phyloP scores from a whole-genome alignment of 1,139 yeast genomes.

The Taiozyma sp. region DNA sequence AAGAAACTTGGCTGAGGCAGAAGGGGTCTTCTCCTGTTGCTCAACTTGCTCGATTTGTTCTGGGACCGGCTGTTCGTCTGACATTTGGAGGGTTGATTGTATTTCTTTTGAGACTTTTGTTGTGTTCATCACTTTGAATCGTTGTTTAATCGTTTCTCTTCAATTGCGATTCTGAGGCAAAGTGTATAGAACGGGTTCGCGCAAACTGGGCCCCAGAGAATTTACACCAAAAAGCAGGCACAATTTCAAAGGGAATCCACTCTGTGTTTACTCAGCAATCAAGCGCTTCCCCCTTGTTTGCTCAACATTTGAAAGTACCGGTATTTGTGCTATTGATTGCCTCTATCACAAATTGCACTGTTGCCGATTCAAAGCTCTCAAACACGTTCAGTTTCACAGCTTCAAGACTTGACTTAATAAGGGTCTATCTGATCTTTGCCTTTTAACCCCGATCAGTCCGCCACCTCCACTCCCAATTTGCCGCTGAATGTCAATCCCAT shows the following conservation, averaged over 20 bases:
- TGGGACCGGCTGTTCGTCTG: neutral
- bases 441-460: no score
- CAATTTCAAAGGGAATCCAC: no score
- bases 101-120: no score
- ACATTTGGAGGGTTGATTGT: neutral
- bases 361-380: neutral
- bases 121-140: no score
- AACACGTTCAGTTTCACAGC: neutral
- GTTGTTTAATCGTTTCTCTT: neutral
- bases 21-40: slow-evolving; percentile 14
- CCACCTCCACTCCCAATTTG: neutral
- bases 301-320: neutral
- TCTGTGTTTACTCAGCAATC: neutral
- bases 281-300: neutral
- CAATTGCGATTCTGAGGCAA: neutral
- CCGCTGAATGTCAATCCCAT: neutral
- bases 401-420: neutral
- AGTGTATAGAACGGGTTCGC: neutral
- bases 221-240: neutral
- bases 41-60: neutral
- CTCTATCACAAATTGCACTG: neutral
- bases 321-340: neutral
- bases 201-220: neutral
- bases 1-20: slow-evolving; percentile 74
- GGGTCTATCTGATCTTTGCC: neutral